Evolutionary conservation across 2,329 filamentous ascomycete genomes (phyloP), one percentile per base, ranked within the genome.

Genomic region (Penicillium griseofulvum): DNA sequence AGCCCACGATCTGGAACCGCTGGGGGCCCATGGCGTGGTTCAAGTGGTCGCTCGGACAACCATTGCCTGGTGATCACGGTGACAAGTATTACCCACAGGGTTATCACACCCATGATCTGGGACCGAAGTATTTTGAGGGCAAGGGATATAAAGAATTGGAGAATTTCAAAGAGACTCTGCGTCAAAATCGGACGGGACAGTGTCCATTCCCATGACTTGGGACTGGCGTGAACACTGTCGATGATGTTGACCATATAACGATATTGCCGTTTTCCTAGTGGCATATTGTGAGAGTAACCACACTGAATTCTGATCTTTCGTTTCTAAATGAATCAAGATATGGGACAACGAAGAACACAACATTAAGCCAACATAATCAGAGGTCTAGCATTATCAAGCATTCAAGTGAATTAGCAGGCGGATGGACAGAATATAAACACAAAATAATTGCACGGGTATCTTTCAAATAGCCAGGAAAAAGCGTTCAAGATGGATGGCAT

Each of bases 11-110:
- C 26, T 83, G 79, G 82, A 83, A 80, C 64, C 81, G 83, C 54
- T 90, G 82, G 84, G 83, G 82, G 5, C 85, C 80, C 0, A 67
- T 70, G 54, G 84, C 79, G 0, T 79, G 79, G 76, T 53, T 82
- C 14, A 76, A 72, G 34, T 69, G 78, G 62, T 26, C 75, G 8
- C 59, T 77, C 9, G 79, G 80, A 2, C 68, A 74, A 33, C 72
- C 76, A 5, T 58, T 81, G 12, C 81, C 81, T 0, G 79, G 78
- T 3, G 74, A 80, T 45, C 69, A 76, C n/a, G 74, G 73, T 0
- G 73, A 77, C 26, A 78, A 72, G 49, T 81, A 76, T 58, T 69
- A 69, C 52, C 78, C 81, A 0, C 67, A 79, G 48, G 82, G 82
- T 4, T 80, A 78, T 55, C 63, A 72, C n/a, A 64, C 77, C 34